Conservation (phyloP, 2,329 filamentous ascomycete species). For the Berkeleyomyces rouxiae region DNA sequence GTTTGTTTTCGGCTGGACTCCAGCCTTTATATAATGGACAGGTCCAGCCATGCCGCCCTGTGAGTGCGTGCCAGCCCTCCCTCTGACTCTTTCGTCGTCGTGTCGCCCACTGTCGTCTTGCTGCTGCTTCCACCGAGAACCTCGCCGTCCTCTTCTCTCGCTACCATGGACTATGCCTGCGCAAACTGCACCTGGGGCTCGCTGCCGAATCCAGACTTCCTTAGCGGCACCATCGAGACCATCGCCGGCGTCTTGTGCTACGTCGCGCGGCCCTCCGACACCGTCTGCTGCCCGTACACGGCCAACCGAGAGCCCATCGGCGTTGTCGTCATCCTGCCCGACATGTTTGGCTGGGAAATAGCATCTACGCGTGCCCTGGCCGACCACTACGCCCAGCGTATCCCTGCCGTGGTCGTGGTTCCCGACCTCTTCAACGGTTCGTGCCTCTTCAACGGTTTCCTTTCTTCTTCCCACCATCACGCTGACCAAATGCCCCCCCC, state of each 20-base stretch:
- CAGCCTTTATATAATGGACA: no score
- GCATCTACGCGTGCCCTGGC: constrained; percentile 34
- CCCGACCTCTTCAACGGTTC: constrained; percentile 35
- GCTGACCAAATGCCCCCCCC: background rate
- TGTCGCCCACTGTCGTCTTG: background rate
- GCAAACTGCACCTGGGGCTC: constrained; percentile 16
- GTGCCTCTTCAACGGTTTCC: background rate
- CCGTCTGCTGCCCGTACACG: background rate
- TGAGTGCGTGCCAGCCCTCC: background rate
- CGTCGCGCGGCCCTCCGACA: constrained; percentile 16
- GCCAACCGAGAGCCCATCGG: constrained; percentile 20
- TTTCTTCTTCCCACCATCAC: background rate
- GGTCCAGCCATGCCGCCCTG: no score
- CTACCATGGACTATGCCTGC: constrained; percentile 8
- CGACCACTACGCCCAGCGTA: constrained; percentile 32
- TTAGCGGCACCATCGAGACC: constrained; percentile 16
- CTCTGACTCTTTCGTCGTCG: background rate
- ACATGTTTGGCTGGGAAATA: constrained; percentile 36
- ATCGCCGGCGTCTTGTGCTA: constrained; percentile 18
- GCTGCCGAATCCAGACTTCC: constrained; percentile 14
- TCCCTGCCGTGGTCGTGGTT: constrained; percentile 30
- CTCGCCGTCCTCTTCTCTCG: background rate
- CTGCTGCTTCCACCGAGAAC: background rate
- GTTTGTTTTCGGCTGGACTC: background rate
- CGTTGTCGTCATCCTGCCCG: constrained; percentile 34